These are phyloP conservation scores for Penstemon barbatus DNA, from an alignment of 257 asterid species.

Conservation along the genomic window DNA sequence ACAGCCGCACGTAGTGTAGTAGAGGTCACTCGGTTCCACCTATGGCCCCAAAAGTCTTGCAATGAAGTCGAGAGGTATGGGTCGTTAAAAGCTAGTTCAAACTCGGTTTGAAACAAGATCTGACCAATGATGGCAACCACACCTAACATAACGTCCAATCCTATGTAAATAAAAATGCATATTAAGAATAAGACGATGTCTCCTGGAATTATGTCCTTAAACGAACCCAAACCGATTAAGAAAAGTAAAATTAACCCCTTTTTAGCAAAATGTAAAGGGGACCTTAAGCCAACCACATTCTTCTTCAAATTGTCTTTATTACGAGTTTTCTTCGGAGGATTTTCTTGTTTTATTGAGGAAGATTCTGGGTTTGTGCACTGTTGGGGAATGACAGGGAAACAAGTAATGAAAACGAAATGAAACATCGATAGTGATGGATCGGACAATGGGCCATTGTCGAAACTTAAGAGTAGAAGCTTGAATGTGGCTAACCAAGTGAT, in stretches of 20 bases:
- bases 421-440: constrained; percentile 36
- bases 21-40: constrained; percentile 46
- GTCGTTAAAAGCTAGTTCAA: constrained; percentile 38
- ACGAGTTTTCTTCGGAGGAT: not conserved
- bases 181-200: constrained; percentile 18
- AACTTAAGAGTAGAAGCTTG: constrained; percentile 49
- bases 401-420: constrained; percentile 33
- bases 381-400: constrained; percentile 34
- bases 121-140: constrained; percentile 20
- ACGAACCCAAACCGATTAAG: constrained; percentile 20
- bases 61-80: constrained; percentile 42
- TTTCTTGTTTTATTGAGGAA: not conserved
- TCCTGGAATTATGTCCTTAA: constrained; percentile 25
- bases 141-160: constrained; percentile 36
- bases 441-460: constrained; percentile 47
- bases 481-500: constrained; percentile 45
- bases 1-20: constrained; percentile 28
- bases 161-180: constrained; percentile 27
- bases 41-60: constrained; percentile 46
- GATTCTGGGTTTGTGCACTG: constrained; percentile 19
- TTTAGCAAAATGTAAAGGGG: constrained; percentile 15
- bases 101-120: constrained; percentile 5
- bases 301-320: not conserved
- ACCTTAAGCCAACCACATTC: not conserved
- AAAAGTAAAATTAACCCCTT: constrained; percentile 13